A percentile compares a stretch with the other conserved stretches of the same genome.
Evolutionary conservation across 1,139 yeast genomes (phyloP).

Genomic region (Blastobotrys petasosporus): DNA sequence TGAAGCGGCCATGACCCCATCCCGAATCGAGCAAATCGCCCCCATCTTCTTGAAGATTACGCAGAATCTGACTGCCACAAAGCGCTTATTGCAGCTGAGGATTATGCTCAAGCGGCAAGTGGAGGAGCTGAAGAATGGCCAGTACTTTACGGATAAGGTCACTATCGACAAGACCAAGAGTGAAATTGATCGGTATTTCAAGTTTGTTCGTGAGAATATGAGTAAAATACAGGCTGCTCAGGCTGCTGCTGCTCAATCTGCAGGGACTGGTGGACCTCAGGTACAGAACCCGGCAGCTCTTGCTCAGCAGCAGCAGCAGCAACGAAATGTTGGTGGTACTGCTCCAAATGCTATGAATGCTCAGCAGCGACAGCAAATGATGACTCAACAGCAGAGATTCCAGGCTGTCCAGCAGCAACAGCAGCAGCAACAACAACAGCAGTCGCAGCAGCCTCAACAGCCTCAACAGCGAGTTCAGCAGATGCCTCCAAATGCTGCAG

Average conservation of each 20-base stretch:
- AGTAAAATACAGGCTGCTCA: slow-evolving; percentile 14
- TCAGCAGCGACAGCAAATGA: slow-evolving; percentile 7
- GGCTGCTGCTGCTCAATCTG: slow-evolving; percentile 7
- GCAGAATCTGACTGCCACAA: slow-evolving; percentile 67
- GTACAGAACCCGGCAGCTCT: slow-evolving; percentile 7
- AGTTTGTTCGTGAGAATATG: slow-evolving; percentile 57
- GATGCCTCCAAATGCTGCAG: background rate
- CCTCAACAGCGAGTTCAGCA: background rate
- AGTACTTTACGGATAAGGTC: slow-evolving; percentile 61
- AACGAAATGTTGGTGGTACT: too few relatives aligned
- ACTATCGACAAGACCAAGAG: slow-evolving; percentile 61
- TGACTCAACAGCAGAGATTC: slow-evolving; percentile 9
- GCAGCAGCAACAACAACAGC: slow-evolving; percentile 13
- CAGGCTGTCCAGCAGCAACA: slow-evolving; percentile 10
- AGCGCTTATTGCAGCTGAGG: slow-evolving; percentile 69
- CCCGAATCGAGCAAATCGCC: slow-evolving; percentile 66
- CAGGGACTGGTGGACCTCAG: slow-evolving; percentile 8
- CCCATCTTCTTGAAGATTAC: slow-evolving; percentile 74
- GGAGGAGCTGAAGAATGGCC: slow-evolving; percentile 58
- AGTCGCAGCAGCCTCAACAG: slow-evolving; percentile 9
- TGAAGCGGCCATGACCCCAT: slow-evolving; percentile 55
- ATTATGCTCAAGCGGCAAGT: slow-evolving; percentile 70
- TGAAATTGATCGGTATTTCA: slow-evolving; percentile 70
- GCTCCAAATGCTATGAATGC: background rate
- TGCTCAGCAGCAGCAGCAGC: slow-evolving; percentile 13